These are phyloP conservation scores for Penicillium digitatum DNA, from an alignment of 2,329 filamentous ascomycete genomes.

Conservation along the genomic window DNA sequence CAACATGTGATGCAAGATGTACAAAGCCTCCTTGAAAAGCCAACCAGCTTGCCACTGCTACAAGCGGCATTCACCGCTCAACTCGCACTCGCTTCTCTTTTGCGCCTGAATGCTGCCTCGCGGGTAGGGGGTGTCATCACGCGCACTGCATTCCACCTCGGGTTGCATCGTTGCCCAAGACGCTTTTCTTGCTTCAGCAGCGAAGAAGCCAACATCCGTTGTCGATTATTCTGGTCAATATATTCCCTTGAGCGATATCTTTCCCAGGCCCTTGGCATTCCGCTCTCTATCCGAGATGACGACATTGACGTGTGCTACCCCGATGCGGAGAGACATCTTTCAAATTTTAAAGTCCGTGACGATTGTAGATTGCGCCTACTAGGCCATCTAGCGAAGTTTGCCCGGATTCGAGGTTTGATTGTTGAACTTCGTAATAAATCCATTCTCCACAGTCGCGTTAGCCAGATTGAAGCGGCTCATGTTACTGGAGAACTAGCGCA, in stretches of 20 bases:
- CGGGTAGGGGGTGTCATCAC: constrained; percentile 54
- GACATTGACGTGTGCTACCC: constrained; percentile 58
- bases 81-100: constrained; percentile 54
- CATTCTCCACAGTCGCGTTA: constrained; percentile 45
- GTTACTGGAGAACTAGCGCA: constrained; percentile 50
- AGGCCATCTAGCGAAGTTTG: constrained; percentile 46
- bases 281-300: constrained; percentile 54
- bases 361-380: constrained; percentile 37
- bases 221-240: constrained; percentile 56
- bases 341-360: neutral
- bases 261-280: constrained; percentile 55
- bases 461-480: constrained; percentile 42
- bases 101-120: constrained; percentile 56
- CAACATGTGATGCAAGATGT: constrained; percentile 51
- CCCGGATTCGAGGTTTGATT: constrained; percentile 49
- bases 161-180: constrained; percentile 56
- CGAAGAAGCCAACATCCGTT: constrained; percentile 48
- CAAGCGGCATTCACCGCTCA: constrained; percentile 54
- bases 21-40: constrained; percentile 46
- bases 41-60: constrained; percentile 46
- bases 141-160: constrained; percentile 55
- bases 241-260: constrained; percentile 55
- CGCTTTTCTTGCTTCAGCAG: constrained; percentile 51
- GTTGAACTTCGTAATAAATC: constrained; percentile 53
- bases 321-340: constrained; percentile 45